Conservation (phyloP, 1,284 basidiomycete genomes). For the Phellinidium pouzarii region DNA sequence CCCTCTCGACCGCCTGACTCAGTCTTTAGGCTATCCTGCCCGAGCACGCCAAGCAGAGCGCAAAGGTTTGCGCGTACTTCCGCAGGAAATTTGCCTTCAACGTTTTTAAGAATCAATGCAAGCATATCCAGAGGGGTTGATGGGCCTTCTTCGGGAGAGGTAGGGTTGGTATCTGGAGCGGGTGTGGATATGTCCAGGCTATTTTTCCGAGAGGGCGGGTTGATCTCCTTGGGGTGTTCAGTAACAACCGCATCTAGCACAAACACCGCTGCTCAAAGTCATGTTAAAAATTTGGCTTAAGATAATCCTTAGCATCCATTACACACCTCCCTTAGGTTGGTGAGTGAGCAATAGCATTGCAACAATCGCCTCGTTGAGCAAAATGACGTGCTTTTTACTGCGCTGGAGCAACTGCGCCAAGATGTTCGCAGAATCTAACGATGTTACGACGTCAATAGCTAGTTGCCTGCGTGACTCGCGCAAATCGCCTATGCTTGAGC, state of each 20-base stretch:
- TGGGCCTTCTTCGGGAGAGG: constrained; percentile 37
- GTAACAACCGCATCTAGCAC: constrained; percentile 53
- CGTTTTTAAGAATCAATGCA: constrained; percentile 45
- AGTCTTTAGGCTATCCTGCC: constrained; percentile 40
- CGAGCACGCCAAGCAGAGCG: constrained; percentile 58
- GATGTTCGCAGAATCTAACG: constrained; percentile 47
- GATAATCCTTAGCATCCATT: constrained; percentile 1
- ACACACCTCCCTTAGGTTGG: constrained; percentile 57
- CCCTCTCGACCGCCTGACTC: constrained; percentile 29
- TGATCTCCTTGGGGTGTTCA: constrained; percentile 41
- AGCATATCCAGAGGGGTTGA: constrained; percentile 61
- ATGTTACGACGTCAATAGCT: constrained; percentile 50
- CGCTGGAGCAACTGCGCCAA: constrained; percentile 70
- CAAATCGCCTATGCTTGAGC: constrained; percentile 39
- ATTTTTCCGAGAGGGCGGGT: constrained; percentile 33
- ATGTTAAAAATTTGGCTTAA: constrained; percentile 3
- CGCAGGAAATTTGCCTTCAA: constrained; percentile 44
- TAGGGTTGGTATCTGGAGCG: constrained; percentile 26
- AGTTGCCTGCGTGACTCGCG: constrained; percentile 41
- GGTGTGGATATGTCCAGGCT: constrained; percentile 37
- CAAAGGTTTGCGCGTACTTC: constrained; percentile 73
- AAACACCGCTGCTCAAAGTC: constrained; percentile 41
- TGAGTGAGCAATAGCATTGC: constrained; percentile 74
- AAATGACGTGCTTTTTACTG: constrained; percentile 74
- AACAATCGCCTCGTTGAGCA: constrained; percentile 87